Conservation (phyloP, 805 yeast genomes). For the Suhomyces sp. region DNA sequence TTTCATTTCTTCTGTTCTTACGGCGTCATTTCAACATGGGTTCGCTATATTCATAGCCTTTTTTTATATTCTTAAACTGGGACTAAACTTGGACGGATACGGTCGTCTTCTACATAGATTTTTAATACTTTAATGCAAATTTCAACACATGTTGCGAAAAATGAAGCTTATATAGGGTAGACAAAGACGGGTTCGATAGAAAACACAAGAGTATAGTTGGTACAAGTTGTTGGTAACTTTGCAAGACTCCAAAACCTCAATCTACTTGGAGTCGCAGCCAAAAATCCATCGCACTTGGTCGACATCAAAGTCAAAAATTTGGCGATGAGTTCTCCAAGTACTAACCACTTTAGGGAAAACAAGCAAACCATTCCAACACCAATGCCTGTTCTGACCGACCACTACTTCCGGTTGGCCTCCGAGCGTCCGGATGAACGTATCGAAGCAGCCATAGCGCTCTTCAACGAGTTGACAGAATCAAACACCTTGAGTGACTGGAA, state of each 20-base stretch:
- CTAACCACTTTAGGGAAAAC: not conserved
- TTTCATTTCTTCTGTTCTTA: slow-evolving; percentile 1
- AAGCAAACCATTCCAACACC: not conserved
- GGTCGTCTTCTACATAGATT: slow-evolving; percentile 3
- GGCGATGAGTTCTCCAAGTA: slow-evolving; percentile 7
- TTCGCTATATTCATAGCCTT: slow-evolving; percentile 4
- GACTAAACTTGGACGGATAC: slow-evolving; percentile 1
- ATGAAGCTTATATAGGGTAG: too few species aligned
- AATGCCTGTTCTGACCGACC: slow-evolving; percentile 65
- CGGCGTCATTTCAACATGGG: slow-evolving; percentile 12
- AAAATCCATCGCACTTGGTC: not conserved
- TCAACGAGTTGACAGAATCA: slow-evolving; percentile 54
- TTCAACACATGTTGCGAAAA: slow-evolving; percentile 6
- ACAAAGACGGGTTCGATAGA: too few species aligned
- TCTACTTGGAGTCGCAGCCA: not conserved
- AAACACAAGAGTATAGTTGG: too few species aligned
- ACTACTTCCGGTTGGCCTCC: slow-evolving; percentile 74
- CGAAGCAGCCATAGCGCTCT: slow-evolving; percentile 63
- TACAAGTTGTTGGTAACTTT: not conserved
- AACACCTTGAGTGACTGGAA: slow-evolving; percentile 62
- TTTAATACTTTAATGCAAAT: slow-evolving; percentile 4
- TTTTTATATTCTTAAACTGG: slow-evolving; percentile 2
- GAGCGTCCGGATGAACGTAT: slow-evolving; percentile 73
- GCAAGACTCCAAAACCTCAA: too few species aligned
- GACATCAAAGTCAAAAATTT: slow-evolving; percentile 8